Base-by-base conservation (phyloP, 306 rosid species). In the Pterocarpus macrocarpus region DNA sequence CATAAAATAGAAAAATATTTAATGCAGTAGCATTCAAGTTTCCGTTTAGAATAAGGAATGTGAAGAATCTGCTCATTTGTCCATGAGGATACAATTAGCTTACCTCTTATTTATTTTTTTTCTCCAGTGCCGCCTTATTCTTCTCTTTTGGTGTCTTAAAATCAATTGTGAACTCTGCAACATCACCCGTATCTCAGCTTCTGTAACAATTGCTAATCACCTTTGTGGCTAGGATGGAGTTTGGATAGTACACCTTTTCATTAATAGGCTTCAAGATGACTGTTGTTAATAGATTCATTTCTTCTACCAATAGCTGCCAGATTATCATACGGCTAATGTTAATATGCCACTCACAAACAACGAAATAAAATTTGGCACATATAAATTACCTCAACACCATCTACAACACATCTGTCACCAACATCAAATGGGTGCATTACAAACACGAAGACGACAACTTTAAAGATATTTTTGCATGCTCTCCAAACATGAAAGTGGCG, bases 351-450 rank as follows among this genome's bases (percentile, higher is more conserved):
- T 65, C 41, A 73, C 3, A 13, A 45, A 71, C 41, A 65, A 32
- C 7, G 57, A 55, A 63, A 76, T 43, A 35, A 68, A 41, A 5
- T 77, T 39, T 64, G 43, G 59, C 28, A n/a, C 4, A 59, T 33
- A n/a, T 63, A 61, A 75, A 47, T 87, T 88, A 95, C 99, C 93
- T 84, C 88, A 79, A 91, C 83, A 7, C 97, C 97, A 62, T 95
- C 98, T 2, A 95, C 45, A 36, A 92, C 96, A 56, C 98, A 95
- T 38, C 91, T 96, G 74, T 95, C 99, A 2, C 98, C 98, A 5
- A 95, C 99, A 68, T 93, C 99, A 74, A 93, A 95, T 6, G 99
- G 99, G 78, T 95, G 99, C 99, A 95, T 90, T 2, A 95, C 93
- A 78, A 95, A 95, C 69, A 95, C 99, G 4, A 93, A 95, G 43